Evolutionary conservation across 2,329 filamentous ascomycete genomes (phyloP).

Genomic region (Grosmannia serpens): DNA sequence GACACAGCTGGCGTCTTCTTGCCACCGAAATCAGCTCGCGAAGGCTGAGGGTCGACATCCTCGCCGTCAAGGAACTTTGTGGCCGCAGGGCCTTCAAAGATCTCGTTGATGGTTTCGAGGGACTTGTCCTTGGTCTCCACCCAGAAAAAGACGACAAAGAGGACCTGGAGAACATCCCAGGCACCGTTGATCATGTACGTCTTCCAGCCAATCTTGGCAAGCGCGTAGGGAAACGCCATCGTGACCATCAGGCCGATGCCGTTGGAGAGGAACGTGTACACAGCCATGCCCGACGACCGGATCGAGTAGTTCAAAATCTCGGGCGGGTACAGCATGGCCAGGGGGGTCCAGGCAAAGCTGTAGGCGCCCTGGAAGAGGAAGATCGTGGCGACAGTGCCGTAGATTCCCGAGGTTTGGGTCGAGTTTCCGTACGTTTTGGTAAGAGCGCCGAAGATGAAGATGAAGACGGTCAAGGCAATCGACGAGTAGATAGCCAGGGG

Average conservation of each 20-base stretch:
- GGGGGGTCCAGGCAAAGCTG: constrained; percentile 36
- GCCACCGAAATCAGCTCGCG: background rate
- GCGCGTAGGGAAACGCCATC: constrained; percentile 30
- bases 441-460: constrained; percentile 26
- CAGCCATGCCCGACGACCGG: constrained; percentile 28
- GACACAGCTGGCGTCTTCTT: background rate
- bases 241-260: constrained; percentile 31
- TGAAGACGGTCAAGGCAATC: background rate
- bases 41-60: background rate
- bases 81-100: background rate
- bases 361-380: constrained; percentile 43
- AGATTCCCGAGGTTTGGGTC: constrained; percentile 4
- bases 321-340: constrained; percentile 33
- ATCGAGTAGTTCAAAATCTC: constrained; percentile 28
- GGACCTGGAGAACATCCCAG: constrained; percentile 27
- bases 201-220: constrained; percentile 36
- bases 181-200: constrained; percentile 37
- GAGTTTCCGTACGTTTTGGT: constrained; percentile 1
- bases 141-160: constrained; percentile 33
- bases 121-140: constrained; percentile 28
- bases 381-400: constrained; percentile 31
- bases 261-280: constrained; percentile 30
- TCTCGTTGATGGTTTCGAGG: constrained; percentile 8
- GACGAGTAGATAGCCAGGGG: background rate
- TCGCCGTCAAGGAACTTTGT: background rate